Base-by-base conservation (phyloP, 768 basidiomycete genomes). In the Serpula lacrymans region DNA sequence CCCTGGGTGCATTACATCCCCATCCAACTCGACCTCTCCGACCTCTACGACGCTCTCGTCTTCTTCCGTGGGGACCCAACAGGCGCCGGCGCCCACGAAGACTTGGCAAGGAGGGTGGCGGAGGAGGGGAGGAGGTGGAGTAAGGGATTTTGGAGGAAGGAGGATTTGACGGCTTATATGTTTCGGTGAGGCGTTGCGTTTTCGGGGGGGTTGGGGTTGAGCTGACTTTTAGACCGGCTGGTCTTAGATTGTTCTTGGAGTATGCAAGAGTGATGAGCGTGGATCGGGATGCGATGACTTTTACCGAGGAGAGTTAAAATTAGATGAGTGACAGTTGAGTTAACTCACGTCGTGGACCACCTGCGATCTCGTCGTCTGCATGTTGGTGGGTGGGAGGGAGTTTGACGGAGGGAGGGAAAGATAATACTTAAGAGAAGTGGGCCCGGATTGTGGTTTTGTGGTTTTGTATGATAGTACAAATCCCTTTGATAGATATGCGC, bases 1-100 rank as follows among this genome's bases (percentile, higher is more conserved):
- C 80, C 84, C 0, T 86, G 84, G 83, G 67, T 85, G 8, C 85
- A 87, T 57, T 88, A 87, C 53, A 70, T 88, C 1, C 85, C 85
- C 2, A 66, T 87, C 3, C 75, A 80, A 47, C 44, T 82, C 0
- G 80, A 84, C 47, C 71, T 82, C 9, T 70, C 74, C 0, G 84
- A 88, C 57, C 58, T 89, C 3, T 75, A 84, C 55, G 88, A 89
- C 48, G 66, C 78, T 3, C 68, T 86, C 32, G 60, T 79, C 1
- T 91, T 91, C 66, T 88, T 88, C 64, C 75, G 78, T 0, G 83
- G 85, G 0, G 72, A 75, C 48, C 69, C 67, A 6, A 65, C 74
- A 39, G 77, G 80, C 13, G 69, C 73, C 26, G 72, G 72, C 8
- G 77, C 67, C 0, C 83, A 87, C 47, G 83, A 88, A 37, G 71